Evolutionary conservation across 2,329 filamentous ascomycete genomes (phyloP), one percentile per base, ranked within the genome.

Genomic region (Trichoderma koningii): DNA sequence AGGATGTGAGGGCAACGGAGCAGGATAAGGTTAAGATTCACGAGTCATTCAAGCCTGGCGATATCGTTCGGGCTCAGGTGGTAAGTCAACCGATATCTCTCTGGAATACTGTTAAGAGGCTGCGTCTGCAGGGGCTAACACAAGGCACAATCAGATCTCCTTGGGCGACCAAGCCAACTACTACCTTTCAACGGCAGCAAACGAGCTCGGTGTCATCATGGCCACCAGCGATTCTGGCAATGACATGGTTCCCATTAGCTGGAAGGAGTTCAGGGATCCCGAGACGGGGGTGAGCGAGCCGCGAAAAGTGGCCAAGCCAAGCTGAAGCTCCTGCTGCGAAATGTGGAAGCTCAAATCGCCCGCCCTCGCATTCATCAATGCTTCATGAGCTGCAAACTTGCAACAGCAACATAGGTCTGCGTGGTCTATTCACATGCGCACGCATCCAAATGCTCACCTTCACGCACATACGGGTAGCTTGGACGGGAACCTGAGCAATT

Each of bases 161-260:
- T 79, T 98, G 15, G 95, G 95, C 44, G 95, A 99, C 75, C 93
- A 98, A 79, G 88, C 90, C 57, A 96, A 92, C 72, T 99, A 98
- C 76, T 99, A 97, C 76, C 84, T 96, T n/a, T 91, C 89, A 28
- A 99, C 95, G 1, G 92, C 93, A 30, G 87, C 87, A 70, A 98
- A 99, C 77, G 91, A 96, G 75, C 82, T 96, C 47, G 95, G 95
- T 2, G 94, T 98, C 66, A 91, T 99, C 45, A 91, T 98, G 87
- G 95, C 94, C 10, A 89, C 86, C 70, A 96, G 92, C 74, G 92
- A 96, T 75, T 86, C 85, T 2, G 93, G 93, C 1, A 94, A 96
- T 77, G 86, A 90, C 71, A 96, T 98, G 93, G 90, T 90, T 72
- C 94, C 95, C 2, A 85, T 96, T 63, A 96, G 89, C 77, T 99